A percentile compares a stretch with the other conserved stretches of the same genome.
phyloP scores from a whole-genome alignment of 2,329 filamentous ascomycete species.

The Orbilia blumenaviensis region DNA sequence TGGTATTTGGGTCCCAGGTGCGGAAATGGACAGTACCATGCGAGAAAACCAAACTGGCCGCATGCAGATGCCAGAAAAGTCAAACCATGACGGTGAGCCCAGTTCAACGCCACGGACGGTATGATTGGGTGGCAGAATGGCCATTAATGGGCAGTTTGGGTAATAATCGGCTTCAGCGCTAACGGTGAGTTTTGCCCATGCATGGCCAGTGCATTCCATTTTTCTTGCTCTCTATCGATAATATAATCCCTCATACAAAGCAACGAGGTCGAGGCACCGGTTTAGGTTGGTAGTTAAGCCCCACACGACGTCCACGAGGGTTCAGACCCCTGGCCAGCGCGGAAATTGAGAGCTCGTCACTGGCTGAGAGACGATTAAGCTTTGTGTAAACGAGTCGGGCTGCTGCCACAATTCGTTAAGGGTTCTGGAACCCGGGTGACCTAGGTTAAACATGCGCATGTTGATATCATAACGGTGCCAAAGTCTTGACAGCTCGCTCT shows the following conservation, averaged over 20 bases:
- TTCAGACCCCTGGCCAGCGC: constrained; percentile 15
- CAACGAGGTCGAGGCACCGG: background rate
- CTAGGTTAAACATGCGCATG: background rate
- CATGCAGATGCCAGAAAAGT: constrained; percentile 52
- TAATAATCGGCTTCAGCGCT: background rate
- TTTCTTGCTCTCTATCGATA: constrained; percentile 21
- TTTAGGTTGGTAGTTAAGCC: too few species aligned
- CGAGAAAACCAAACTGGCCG: constrained; percentile 29
- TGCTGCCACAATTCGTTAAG: constrained; percentile 3
- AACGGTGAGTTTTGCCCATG: constrained; percentile 17
- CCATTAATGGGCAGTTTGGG: too few species aligned
- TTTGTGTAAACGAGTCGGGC: constrained; percentile 45
- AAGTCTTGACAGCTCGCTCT: background rate
- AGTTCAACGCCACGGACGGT: constrained; percentile 5
- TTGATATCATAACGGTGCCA: constrained; percentile 11
- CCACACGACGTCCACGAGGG: background rate
- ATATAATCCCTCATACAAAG: constrained; percentile 33
- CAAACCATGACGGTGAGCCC: constrained; percentile 17
- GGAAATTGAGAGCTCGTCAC: constrained; percentile 48
- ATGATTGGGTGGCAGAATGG: constrained; percentile 19
- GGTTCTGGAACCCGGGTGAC: background rate
- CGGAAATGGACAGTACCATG: constrained; percentile 42
- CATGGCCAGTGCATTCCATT: constrained; percentile 8
- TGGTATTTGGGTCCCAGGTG: constrained; percentile 35
- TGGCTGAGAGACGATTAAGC: constrained; percentile 47